Evolutionary conservation across 2,329 filamentous ascomycete genomes (phyloP).

Genomic region (Aspergillus sp.): DNA sequence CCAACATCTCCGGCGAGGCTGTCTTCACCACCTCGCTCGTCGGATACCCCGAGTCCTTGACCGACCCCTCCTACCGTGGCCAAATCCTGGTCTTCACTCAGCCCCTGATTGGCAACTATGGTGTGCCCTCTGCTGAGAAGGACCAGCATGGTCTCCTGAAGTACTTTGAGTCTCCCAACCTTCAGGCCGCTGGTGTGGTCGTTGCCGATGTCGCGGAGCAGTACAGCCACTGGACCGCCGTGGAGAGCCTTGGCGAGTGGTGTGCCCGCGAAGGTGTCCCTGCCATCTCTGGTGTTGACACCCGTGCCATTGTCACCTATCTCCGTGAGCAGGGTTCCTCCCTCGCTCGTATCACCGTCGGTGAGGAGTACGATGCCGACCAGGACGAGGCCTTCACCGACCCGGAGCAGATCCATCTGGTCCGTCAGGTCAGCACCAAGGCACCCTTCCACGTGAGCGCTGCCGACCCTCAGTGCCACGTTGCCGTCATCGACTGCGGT

Average conservation of each 20-base stretch:
- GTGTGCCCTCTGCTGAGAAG: slow-evolving; percentile 80
- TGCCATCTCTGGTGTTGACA: slow-evolving; percentile 95
- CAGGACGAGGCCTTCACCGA: slow-evolving; percentile 96
- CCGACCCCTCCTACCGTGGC: slow-evolving; percentile 66
- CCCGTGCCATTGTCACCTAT: slow-evolving; percentile 91
- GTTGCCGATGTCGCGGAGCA: slow-evolving; percentile 90
- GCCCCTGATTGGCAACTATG: slow-evolving; percentile 97
- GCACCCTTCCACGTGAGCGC: slow-evolving; percentile 94
- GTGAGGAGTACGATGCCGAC: slow-evolving; percentile 97
- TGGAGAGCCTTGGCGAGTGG: slow-evolving; percentile 90
- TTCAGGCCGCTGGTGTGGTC: slow-evolving; percentile 93
- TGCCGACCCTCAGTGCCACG: slow-evolving; percentile 77
- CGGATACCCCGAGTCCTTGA: slow-evolving; percentile 89
- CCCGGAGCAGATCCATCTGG: slow-evolving; percentile 93
- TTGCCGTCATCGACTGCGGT: slow-evolving; percentile 95
- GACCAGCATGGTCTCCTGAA: slow-evolving; percentile 89
- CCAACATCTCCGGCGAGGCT: slow-evolving; percentile 95
- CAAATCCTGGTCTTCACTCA: slow-evolving; percentile 99
- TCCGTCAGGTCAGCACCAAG: slow-evolving; percentile 96
- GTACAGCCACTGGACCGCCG: slow-evolving; percentile 98
- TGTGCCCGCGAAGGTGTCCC: slow-evolving; percentile 95
- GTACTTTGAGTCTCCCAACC: slow-evolving; percentile 97
- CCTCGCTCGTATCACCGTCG: slow-evolving; percentile 87
- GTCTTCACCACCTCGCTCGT: slow-evolving; percentile 98
- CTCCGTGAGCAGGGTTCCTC: slow-evolving; percentile 96